Evolutionary conservation across 345 rosid species (phyloP).

Genomic region (Abelmoschus esculentus): DNA sequence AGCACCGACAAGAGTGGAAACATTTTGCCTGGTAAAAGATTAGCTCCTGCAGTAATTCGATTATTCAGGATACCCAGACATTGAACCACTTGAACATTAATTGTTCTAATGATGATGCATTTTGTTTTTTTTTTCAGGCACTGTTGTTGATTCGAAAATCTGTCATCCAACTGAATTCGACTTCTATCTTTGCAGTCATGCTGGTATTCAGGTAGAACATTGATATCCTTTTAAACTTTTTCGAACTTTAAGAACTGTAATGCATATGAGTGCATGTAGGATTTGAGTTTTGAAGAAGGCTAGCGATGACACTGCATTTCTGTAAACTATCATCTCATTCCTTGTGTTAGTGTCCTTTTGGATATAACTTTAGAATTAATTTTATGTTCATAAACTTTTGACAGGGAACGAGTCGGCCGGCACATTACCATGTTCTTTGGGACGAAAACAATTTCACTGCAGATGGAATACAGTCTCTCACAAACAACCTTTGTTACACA

Average conservation of each 20-base stretch:
- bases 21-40: constrained; percentile 29
- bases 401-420: constrained; percentile 38
- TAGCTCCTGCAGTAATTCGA: not conserved
- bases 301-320: too few relatives aligned
- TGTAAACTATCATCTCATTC: not conserved
- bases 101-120: not conserved
- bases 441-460: constrained; percentile 41
- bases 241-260: too few relatives aligned
- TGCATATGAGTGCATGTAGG: too few relatives aligned
- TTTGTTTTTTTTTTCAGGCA: constrained; percentile 18
- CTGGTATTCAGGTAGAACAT: constrained; percentile 33
- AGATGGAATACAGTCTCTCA: constrained; percentile 33
- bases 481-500: constrained; percentile 34
- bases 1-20: constrained; percentile 36
- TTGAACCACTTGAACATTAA: not conserved
- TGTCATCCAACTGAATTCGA: constrained; percentile 43
- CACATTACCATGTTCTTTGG: constrained; percentile 37
- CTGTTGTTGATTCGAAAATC: constrained; percentile 34
- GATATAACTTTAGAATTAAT: too few relatives aligned
- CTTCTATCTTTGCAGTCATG: constrained; percentile 39
- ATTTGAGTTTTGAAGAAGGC: too few relatives aligned
- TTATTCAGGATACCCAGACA: not conserved
- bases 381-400: not conserved
- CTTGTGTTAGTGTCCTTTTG: not conserved
- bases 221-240: not conserved